phyloP scores from a whole-genome alignment of 2,329 filamentous ascomycete species.

The Calonectria leucothoes region DNA sequence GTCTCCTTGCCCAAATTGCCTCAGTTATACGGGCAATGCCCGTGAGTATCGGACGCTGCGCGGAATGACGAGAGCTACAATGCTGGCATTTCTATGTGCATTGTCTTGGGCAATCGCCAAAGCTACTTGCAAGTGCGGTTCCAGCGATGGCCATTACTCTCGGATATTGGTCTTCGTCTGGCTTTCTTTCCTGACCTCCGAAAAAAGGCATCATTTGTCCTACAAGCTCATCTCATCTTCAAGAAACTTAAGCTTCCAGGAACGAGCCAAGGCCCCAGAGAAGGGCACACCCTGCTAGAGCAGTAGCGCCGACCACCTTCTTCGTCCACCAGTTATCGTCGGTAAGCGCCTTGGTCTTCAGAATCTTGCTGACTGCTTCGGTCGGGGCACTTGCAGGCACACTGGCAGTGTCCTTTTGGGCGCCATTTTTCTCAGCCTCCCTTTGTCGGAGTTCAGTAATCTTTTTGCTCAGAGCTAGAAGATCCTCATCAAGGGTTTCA shows the following conservation, averaged over 20 bases:
- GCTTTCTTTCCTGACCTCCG: background rate
- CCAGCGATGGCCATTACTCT: background rate
- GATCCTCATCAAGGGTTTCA: constrained; percentile 75
- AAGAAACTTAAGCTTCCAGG: constrained; percentile 50
- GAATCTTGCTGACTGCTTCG: constrained; percentile 44
- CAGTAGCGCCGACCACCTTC: constrained; percentile 71
- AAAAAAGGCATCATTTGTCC: background rate
- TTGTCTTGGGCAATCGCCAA: background rate
- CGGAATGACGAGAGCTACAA: background rate
- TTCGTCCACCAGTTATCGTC: constrained; percentile 76
- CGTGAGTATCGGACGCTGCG: background rate
- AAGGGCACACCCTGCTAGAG: constrained; percentile 69
- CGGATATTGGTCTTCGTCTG: no score
- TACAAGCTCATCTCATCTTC: background rate
- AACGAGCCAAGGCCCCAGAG: constrained; percentile 70
- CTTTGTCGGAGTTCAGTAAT: constrained; percentile 66
- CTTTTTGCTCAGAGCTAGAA: constrained; percentile 79
- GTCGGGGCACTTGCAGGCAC: constrained; percentile 44
- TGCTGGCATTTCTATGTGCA: background rate
- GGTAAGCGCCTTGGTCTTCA: constrained; percentile 67
- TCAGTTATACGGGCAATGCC: background rate
- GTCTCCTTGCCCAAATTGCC: background rate
- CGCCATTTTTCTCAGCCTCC: constrained; percentile 55
- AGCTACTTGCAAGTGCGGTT: background rate
- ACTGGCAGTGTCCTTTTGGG: constrained; percentile 40